A percentile compares a stretch with the other conserved stretches of the same genome.
Conservation (phyloP, 129 eudicot genomes). For the Deinandra increscens region DNA sequence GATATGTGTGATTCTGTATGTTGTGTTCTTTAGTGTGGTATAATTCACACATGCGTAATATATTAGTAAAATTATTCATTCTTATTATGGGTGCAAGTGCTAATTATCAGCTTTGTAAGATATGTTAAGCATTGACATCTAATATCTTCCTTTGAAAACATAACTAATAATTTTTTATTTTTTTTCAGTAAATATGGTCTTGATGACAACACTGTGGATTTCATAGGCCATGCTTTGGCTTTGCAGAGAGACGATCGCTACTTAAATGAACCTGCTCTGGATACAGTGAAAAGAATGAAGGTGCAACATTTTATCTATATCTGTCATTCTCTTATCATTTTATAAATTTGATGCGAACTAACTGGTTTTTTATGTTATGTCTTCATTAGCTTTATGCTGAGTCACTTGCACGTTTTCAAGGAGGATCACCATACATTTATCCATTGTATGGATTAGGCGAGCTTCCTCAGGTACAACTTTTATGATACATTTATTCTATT, state of each 20-base stretch:
- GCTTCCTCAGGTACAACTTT: conserved; percentile 59
- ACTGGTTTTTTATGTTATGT: not conserved
- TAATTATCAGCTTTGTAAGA: not conserved
- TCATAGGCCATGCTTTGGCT: conserved; percentile 91
- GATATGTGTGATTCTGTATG: not conserved
- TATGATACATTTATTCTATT: not conserved
- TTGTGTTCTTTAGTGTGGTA: not conserved
- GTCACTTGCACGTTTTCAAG: conserved; percentile 76
- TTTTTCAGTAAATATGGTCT: conserved; percentile 80
- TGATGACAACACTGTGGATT: conserved; percentile 93
- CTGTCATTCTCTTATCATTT: not conserved
- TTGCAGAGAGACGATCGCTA: conserved; percentile 94
- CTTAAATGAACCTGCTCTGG: conserved; percentile 83
- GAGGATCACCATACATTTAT: conserved; percentile 72
- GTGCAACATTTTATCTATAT: conserved; percentile 32
- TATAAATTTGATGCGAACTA: conserved; percentile 8
- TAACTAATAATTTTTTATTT: not conserved
- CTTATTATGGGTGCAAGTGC: not conserved
- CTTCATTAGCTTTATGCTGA: conserved; percentile 57
- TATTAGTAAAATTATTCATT: not conserved
- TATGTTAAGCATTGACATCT: not conserved
- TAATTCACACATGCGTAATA: conserved; percentile 1
- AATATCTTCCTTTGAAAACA: not conserved
- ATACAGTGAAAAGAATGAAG: conserved; percentile 92
- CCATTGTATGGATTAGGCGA: conserved; percentile 72